These are phyloP conservation scores for Dictyostelium purpureum DNA, from an alignment of 78 protist species.

Conservation along the genomic window DNA sequence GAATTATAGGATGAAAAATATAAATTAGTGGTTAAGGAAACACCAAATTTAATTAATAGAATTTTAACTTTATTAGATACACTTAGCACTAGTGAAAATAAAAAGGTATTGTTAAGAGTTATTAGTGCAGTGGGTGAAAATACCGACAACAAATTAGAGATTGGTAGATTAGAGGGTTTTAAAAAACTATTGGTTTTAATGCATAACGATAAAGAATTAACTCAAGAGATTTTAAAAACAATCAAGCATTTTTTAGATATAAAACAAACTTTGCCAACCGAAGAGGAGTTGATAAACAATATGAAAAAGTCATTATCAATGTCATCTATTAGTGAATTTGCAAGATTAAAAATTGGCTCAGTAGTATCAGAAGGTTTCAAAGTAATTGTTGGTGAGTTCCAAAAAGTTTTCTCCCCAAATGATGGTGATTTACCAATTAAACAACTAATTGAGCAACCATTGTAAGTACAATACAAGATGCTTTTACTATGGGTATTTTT, in stretches of 20 bases:
- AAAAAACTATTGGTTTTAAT: slow-evolving; percentile 47
- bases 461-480: not conserved
- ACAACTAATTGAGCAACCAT: slow-evolving; percentile 36
- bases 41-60: slow-evolving; percentile 57
- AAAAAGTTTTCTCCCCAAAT: slow-evolving; percentile 73
- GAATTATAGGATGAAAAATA: slow-evolving; percentile 66
- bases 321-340: slow-evolving; percentile 76
- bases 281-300: slow-evolving; percentile 46
- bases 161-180: slow-evolving; percentile 74
- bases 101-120: slow-evolving; percentile 53
- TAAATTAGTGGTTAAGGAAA: slow-evolving; percentile 65
- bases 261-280: slow-evolving; percentile 20
- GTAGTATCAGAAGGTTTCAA: slow-evolving; percentile 69
- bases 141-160: slow-evolving; percentile 63
- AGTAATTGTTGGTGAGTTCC: slow-evolving; percentile 75
- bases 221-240: slow-evolving; percentile 56
- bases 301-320: slow-evolving; percentile 64
- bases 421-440: slow-evolving; percentile 4
- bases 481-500: not conserved
- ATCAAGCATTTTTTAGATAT: slow-evolving; percentile 65
- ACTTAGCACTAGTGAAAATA: slow-evolving; percentile 49
- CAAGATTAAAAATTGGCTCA: slow-evolving; percentile 69
- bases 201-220: slow-evolving; percentile 65
- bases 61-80: slow-evolving; percentile 60
- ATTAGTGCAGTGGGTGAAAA: slow-evolving; percentile 73